These are phyloP conservation scores for Scalesia atractyloides DNA, from an alignment of 129 eudicot species.

Conservation along the genomic window DNA sequence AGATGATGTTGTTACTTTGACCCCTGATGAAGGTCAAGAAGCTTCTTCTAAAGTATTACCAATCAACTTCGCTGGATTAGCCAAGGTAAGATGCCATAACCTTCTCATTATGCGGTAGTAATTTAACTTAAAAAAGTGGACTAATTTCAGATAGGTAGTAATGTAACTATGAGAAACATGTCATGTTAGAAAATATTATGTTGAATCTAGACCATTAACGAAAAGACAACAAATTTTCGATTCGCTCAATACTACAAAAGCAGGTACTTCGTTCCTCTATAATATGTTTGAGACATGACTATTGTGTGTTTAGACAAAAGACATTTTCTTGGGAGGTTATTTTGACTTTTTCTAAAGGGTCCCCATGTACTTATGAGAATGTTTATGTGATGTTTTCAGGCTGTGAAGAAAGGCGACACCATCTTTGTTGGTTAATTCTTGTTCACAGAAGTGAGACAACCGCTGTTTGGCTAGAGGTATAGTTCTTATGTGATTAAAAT, in stretches of 20 bases:
- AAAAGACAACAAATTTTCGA: no score
- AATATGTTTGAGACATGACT: not conserved
- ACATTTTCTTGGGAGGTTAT: not conserved
- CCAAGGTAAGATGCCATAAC: not conserved
- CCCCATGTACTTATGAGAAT: slow-evolving; percentile 7
- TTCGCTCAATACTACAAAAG: not conserved
- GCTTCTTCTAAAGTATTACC: no score
- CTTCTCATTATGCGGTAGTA: slow-evolving; percentile 12
- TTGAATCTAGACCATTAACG: not conserved
- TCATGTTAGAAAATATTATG: not conserved
- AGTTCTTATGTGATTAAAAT: not conserved
- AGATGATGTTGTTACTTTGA: no score
- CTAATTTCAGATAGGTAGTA: slow-evolving; percentile 4
- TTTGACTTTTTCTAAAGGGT: not conserved
- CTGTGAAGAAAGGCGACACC: slow-evolving; percentile 89
- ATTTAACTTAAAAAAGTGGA: not conserved
- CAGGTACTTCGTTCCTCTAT: not conserved
- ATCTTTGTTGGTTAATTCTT: slow-evolving; percentile 85
- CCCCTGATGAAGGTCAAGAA: no score
- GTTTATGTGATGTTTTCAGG: slow-evolving; percentile 52
- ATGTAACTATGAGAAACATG: not conserved
- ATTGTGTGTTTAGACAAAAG: not conserved
- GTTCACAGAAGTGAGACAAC: slow-evolving; percentile 98
- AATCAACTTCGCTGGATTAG: no score
- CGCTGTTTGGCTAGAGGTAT: slow-evolving; percentile 96